Evolutionary conservation across 257 asterid genomes (phyloP).

Genomic region (Salvia rosmarinus): DNA sequence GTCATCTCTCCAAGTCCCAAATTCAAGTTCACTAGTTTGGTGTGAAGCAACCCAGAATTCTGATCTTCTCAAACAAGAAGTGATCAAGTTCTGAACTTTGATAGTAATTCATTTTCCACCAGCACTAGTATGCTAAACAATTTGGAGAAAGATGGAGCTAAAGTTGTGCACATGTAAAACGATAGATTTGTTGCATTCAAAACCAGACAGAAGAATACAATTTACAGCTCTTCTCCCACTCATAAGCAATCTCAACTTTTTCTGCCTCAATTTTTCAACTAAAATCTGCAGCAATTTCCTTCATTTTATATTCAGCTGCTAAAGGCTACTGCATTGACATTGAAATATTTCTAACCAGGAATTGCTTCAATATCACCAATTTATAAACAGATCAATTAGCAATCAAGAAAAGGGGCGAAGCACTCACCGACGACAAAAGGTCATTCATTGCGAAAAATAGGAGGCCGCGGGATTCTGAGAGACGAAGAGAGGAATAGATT

Average conservation of each 20-base stretch:
- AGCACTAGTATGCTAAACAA: background rate
- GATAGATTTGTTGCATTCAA: conserved; percentile 23
- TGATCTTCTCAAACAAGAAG: conserved; percentile 14
- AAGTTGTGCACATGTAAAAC: conserved; percentile 7
- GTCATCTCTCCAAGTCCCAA: conserved; percentile 12
- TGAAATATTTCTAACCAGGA: background rate
- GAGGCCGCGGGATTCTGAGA: conserved; percentile 32
- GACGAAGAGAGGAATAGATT: conserved; percentile 40
- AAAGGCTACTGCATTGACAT: conserved; percentile 39
- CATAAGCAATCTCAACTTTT: conserved; percentile 26
- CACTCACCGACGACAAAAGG: conserved; percentile 68
- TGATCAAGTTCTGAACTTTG: conserved; percentile 30
- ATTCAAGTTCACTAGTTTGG: conserved; percentile 22
- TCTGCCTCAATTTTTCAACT: conserved; percentile 13
- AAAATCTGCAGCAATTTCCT: conserved; percentile 22
- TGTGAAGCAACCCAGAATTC: background rate
- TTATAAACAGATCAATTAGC: conserved; percentile 36
- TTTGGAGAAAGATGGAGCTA: conserved; percentile 11
- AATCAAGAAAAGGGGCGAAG: conserved; percentile 21
- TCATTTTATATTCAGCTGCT: conserved; percentile 35
- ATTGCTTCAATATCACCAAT: conserved; percentile 20
- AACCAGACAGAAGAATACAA: conserved; percentile 16
- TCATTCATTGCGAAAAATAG: conserved; percentile 61
- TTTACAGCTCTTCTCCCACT: background rate
- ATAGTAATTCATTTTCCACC: conserved; percentile 9